A percentile compares a stretch with the other conserved stretches of the same genome.
Conservation (phyloP, 768 basidiomycete species). For the Tephrocybe sp. region DNA sequence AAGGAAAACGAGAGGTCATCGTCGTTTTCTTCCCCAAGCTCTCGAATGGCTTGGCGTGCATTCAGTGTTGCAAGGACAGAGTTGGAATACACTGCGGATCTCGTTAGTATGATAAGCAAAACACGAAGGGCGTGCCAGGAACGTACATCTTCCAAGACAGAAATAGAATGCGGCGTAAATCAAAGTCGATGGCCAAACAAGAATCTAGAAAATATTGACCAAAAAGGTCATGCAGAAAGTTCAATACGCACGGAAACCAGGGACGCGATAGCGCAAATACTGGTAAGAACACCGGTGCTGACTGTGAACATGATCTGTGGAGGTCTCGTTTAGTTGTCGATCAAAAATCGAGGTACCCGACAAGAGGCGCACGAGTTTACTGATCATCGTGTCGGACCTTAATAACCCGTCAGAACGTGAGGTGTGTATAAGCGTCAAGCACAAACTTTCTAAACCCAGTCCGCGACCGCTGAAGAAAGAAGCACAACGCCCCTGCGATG, state of each 20-base stretch:
- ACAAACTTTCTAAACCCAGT: constrained; percentile 53
- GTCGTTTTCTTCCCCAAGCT: constrained; percentile 42
- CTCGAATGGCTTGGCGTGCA: constrained; percentile 43
- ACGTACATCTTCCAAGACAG: constrained; percentile 49
- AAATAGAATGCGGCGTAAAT: constrained; percentile 63
- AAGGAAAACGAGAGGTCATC: constrained; percentile 46
- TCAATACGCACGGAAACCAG: constrained; percentile 34
- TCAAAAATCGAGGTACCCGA: not conserved
- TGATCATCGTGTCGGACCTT: constrained; percentile 48
- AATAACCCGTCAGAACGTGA: constrained; percentile 2
- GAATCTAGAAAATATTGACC: constrained; percentile 32
- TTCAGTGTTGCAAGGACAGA: constrained; percentile 56
- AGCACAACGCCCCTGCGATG: constrained; percentile 50
- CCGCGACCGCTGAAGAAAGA: constrained; percentile 47
- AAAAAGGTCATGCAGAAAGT: not conserved
- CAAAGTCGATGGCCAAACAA: constrained; percentile 47
- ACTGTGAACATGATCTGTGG: constrained; percentile 39
- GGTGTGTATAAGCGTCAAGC: constrained; percentile 7
- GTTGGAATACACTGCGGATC: constrained; percentile 49
- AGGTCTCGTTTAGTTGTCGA: no score
- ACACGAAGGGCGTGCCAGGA: not conserved
- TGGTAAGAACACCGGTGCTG: constrained; percentile 41
- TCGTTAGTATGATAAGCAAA: not conserved
- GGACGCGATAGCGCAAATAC: constrained; percentile 42
- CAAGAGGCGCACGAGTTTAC: constrained; percentile 26